These are phyloP conservation scores for Lasiodiplodia hormozganensis DNA, from an alignment of 2,329 filamentous ascomycete genomes.

Conservation along the genomic window DNA sequence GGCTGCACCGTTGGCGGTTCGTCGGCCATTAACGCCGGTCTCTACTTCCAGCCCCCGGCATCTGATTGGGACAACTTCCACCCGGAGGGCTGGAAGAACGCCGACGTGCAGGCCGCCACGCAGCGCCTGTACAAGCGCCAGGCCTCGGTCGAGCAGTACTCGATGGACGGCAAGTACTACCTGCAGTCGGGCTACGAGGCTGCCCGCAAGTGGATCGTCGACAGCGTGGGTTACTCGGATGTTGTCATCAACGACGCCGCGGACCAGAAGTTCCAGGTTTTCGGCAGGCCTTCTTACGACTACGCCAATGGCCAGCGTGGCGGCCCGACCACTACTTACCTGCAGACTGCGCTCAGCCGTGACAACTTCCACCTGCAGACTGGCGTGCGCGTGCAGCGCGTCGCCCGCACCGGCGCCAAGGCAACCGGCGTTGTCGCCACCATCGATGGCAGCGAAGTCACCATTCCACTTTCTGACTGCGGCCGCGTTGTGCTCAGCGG, in stretches of 20 bases:
- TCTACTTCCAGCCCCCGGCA: conserved; percentile 61
- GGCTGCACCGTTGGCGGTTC: conserved; percentile 61
- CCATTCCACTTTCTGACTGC: conserved; percentile 39
- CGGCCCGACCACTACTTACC: conserved; percentile 58
- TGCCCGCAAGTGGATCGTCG: conserved; percentile 59
- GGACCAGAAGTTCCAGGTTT: conserved; percentile 56
- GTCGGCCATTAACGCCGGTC: conserved; percentile 61
- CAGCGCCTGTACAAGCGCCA: conserved; percentile 54
- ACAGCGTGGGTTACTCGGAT: conserved; percentile 55
- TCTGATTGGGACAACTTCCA: conserved; percentile 61
- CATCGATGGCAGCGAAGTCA: conserved; percentile 41
- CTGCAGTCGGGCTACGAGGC: conserved; percentile 57
- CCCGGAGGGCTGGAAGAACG: conserved; percentile 59
- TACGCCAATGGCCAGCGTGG: conserved; percentile 59
- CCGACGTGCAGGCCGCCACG: conserved; percentile 57
- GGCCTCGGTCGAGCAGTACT: conserved; percentile 54
- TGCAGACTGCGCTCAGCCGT: conserved; percentile 54
- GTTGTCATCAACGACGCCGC: conserved; percentile 56
- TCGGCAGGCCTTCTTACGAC: conserved; percentile 57
- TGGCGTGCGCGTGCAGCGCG: conserved; percentile 52
- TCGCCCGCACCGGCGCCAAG: conserved; percentile 49
- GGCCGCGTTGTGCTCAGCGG: conserved; percentile 48
- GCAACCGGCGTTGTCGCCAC: conserved; percentile 54
- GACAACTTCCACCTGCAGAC: conserved; percentile 44
- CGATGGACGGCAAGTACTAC: conserved; percentile 54